Evolutionary conservation across 2,329 filamentous ascomycete species (phyloP).

Genomic region (Sporothrix brunneoviolacea): DNA sequence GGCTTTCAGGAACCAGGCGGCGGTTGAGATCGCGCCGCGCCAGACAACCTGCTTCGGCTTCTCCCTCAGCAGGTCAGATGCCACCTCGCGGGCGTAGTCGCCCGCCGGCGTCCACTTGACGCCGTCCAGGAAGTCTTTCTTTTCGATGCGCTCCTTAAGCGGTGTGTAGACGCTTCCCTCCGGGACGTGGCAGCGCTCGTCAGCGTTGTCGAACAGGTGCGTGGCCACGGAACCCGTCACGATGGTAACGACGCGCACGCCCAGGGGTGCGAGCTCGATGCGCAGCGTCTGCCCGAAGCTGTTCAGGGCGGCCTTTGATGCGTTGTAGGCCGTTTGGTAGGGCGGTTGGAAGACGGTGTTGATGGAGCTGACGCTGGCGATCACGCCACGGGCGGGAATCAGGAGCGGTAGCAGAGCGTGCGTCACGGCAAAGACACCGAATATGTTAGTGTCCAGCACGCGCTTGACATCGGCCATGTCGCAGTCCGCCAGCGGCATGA

Average conservation of each 20-base stretch:
- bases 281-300: conserved; percentile 22
- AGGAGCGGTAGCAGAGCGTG: conserved; percentile 28
- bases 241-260: conserved; percentile 26
- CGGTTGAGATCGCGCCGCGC: conserved; percentile 22
- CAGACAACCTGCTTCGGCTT: conserved; percentile 24
- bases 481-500: conserved; percentile 19
- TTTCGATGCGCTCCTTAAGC: conserved; percentile 22
- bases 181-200: conserved; percentile 20
- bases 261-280: conserved; percentile 27
- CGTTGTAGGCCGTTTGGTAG: conserved; percentile 26
- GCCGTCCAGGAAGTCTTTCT: conserved; percentile 21
- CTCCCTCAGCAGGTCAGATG: conserved; percentile 22
- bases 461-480: conserved; percentile 12
- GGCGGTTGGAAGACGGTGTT: conserved; percentile 25
- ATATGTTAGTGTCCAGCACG: conserved; percentile 23
- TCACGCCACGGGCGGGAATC: conserved; percentile 19
- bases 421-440: conserved; percentile 26
- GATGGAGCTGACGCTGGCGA: conserved; percentile 25
- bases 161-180: conserved; percentile 24
- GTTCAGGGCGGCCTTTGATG: conserved; percentile 26
- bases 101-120: conserved; percentile 22
- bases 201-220: conserved; percentile 23
- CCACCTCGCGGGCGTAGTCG: conserved; percentile 25
- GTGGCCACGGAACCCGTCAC: conserved; percentile 26
- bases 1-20: conserved; percentile 24